These are phyloP conservation scores for Magnaporthiopsis incrustans DNA, from an alignment of 2,329 filamentous ascomycete species.

Conservation along the genomic window DNA sequence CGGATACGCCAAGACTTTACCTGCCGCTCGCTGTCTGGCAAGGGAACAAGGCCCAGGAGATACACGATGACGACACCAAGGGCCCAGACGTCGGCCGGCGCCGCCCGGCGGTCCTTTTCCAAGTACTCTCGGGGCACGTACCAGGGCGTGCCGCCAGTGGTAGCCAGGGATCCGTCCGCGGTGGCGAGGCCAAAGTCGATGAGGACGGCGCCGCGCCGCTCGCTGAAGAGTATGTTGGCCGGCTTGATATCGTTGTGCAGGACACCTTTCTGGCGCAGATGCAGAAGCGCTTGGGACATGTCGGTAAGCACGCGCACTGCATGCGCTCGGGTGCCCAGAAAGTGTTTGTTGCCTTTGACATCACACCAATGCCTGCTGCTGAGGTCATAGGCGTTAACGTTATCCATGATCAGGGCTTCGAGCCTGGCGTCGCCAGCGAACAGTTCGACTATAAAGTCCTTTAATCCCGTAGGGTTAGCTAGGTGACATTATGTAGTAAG, in stretches of 20 bases:
- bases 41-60: not conserved
- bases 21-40: not conserved
- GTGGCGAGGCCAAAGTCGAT: conserved; percentile 7
- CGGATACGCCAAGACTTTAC: not conserved
- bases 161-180: not conserved
- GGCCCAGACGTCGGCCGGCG: conserved; percentile 1
- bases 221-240: not conserved
- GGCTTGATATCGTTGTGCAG: conserved; percentile 7
- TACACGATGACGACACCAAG: not conserved
- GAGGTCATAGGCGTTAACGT: not conserved
- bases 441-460: not conserved
- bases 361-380: not conserved
- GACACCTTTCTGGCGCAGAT: not conserved
- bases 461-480: not conserved
- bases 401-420: not conserved
- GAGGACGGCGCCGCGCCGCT: not conserved
- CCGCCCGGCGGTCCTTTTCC: not conserved
- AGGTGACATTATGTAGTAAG: no score
- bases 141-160: conserved; percentile 2
- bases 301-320: not conserved
- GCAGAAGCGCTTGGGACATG: not conserved
- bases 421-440: conserved; percentile 1
- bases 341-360: not conserved
- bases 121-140: not conserved
- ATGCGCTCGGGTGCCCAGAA: not conserved